Evolutionary conservation across 1,284 basidiomycete species (phyloP), one percentile per base, ranked within the genome.

Genomic region (Wallemia mellicola): DNA sequence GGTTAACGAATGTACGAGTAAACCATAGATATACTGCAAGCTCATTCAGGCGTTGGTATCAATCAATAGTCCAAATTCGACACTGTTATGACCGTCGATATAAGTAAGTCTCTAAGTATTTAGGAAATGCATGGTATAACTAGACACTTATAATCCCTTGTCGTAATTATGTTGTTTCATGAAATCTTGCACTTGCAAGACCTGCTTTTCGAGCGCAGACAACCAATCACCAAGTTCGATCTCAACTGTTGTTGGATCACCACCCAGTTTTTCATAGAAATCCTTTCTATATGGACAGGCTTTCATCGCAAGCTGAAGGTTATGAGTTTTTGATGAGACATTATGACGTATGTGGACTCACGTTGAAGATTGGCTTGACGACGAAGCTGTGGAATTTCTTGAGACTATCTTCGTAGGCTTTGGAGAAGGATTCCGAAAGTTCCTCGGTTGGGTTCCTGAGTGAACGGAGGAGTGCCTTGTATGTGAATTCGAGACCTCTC

Each of bases 241-340:
- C 62, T 79, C 73, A 61, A 95, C 76, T 64, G 77, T 78, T 28
- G 80, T 81, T 58, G 76, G 72, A 1, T 83, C 74, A 56, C 79
- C 74, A 24, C 85, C 85, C 57, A 98, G 78, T 71, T 94, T 95
- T 57, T 75, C 73, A 71, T 89, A 95, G 71, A 98, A 92, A 65
- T 81, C 81, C 19, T 76, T 78, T 61, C 91, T 84, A 71, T 86
- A 86, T 0, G 92, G 92, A 73, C 89, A 95, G 0, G 91, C 88
- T 67, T 84, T 94, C 86, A 98, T 88, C 2, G 92, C 92, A 57
- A 91, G 77, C n/a, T n/a, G n/a, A n/a, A n/a, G n/a, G n/a, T n/a
- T n/a, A n/a, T n/a, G n/a, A n/a, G n/a, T n/a, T n/a, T n/a, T n/a
- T n/a, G n/a, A n/a, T n/a, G n/a, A n/a, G n/a, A n/a, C n/a, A n/a